Evolutionary conservation across 169 alveolate species (phyloP).

Genomic region (Cryptosporidium parvum): DNA sequence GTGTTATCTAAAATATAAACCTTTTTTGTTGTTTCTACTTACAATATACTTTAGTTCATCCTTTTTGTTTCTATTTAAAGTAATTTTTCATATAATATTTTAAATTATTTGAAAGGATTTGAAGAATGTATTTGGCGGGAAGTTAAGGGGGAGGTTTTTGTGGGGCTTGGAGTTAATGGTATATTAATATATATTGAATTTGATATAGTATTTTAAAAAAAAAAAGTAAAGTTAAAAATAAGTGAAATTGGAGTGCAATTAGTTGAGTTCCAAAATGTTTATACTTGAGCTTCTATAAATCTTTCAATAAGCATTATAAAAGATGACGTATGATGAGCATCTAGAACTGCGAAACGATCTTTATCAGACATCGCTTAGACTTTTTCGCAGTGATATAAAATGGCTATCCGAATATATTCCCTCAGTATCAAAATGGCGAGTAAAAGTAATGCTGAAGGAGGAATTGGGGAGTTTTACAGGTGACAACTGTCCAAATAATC

Average conservation of each 20-base stretch:
- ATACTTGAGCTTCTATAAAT: not conserved
- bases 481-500: not conserved
- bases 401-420: slow-evolving; percentile 74
- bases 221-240: not conserved
- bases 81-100: too few relatives aligned
- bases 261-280: not conserved
- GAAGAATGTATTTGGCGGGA: not conserved
- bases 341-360: slow-evolving; percentile 43
- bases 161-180: not conserved
- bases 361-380: slow-evolving; percentile 38
- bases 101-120: too few relatives aligned
- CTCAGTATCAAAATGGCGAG: slow-evolving; percentile 62
- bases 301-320: not conserved
- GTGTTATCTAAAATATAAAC: not conserved
- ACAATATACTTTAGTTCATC: too few relatives aligned
- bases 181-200: not conserved
- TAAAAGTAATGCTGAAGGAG: slow-evolving; percentile 29
- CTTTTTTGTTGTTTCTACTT: too few relatives aligned
- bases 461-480: not conserved
- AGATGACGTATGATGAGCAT: slow-evolving; percentile 51
- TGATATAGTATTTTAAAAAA: not conserved
- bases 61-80: too few relatives aligned
- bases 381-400: slow-evolving; percentile 38
- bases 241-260: not conserved
- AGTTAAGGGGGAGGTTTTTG: not conserved